Evolutionary conservation across 164 flowering plant species (phyloP), one percentile per base, ranked within the genome.

Genomic region (Warburgia ugandensis): DNA sequence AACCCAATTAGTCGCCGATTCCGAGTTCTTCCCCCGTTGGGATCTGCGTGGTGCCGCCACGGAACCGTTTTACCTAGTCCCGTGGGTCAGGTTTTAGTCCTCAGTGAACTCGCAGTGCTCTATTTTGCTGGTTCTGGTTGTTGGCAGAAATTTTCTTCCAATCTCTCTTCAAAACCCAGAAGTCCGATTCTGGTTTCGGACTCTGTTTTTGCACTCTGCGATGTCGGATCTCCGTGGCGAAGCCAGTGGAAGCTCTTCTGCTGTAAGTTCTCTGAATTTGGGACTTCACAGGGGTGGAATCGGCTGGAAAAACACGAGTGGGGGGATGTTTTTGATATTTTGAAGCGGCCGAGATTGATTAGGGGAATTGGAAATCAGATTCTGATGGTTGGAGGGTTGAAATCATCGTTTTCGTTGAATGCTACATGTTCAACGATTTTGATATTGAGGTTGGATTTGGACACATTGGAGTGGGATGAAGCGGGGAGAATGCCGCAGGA

Each of bases 41-140:
- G 96, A 21, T 87, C 98, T 21, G 98, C 98, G 26, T 91, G 98
- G 98, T 79, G 83, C 7, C 71, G 81, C n/a, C 98, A 91, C 56
- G 98, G 98, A 11, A 75, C 92, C 11, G 92, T 87, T 22, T 55
- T 91, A 0, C 80, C 71, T 20, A 79, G 76, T 45, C 56, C 80
- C 0, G 59, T 31, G 10, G 60, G 61, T 52, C 67, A 71, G 16
- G 94, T 85, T 27, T 51, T 91, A 55, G 90, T 91, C 5, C 74
- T 91, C 21, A 72, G 84, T 5, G 90, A 91, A 57, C 85, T 87
- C 29, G 96, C 88, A 3, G 74, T 80, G 0, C 72, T 91, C 11
- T 83, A 67, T 52, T 79, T 65, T 55, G 66, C 82, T 8, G 70
- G 55, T 5, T 29, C 62, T 0, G 60, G 60, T 32, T 62, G 52